A percentile compares a stretch with the other conserved stretches of the same genome.
These are phyloP conservation scores for Aspergillus tanneri DNA, from an alignment of 2,329 filamentous ascomycete species.

Conservation along the genomic window DNA sequence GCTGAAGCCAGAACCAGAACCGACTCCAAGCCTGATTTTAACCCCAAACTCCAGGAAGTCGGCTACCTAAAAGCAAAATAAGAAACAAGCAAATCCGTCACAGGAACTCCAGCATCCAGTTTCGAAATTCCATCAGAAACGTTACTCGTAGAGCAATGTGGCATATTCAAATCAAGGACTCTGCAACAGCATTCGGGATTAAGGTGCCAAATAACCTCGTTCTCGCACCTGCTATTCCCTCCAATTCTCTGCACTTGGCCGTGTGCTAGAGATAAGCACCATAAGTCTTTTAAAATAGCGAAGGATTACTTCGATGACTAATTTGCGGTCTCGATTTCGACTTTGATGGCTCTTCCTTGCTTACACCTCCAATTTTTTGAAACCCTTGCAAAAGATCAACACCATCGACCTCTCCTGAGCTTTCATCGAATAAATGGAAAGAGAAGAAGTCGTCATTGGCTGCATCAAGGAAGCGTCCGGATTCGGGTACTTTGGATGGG, in stretches of 20 bases:
- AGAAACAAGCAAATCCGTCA: constrained; percentile 8
- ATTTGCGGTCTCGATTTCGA: constrained; percentile 34
- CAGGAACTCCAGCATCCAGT: background rate
- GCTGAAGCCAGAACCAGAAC: constrained; percentile 23
- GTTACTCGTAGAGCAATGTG: background rate
- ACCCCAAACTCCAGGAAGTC: constrained; percentile 31
- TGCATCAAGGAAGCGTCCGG: constrained; percentile 34
- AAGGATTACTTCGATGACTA: constrained; percentile 34
- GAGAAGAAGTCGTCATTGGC: constrained; percentile 48
- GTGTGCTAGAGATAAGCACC: background rate
- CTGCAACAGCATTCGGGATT: background rate
- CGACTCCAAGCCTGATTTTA: constrained; percentile 23
- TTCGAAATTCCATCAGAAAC: background rate
- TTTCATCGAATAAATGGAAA: constrained; percentile 49
- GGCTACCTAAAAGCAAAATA: constrained; percentile 17
- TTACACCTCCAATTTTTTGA: constrained; percentile 46
- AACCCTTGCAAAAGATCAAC: constrained; percentile 50
- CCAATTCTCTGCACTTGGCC: background rate
- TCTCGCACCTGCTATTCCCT: background rate
- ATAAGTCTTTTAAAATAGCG: constrained; percentile 30
- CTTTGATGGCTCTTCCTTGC: constrained; percentile 35
- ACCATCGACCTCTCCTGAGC: constrained; percentile 44
- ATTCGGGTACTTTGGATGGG: constrained; percentile 39
- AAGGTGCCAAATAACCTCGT: too few relatives aligned
- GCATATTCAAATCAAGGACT: background rate